Percentiles rank a stretch among this genome's conserved stretches.
These are phyloP conservation scores for Cymbopogon flexuosus DNA, from an alignment of 202 grass and related monocot genomes.

Conservation along the genomic window DNA sequence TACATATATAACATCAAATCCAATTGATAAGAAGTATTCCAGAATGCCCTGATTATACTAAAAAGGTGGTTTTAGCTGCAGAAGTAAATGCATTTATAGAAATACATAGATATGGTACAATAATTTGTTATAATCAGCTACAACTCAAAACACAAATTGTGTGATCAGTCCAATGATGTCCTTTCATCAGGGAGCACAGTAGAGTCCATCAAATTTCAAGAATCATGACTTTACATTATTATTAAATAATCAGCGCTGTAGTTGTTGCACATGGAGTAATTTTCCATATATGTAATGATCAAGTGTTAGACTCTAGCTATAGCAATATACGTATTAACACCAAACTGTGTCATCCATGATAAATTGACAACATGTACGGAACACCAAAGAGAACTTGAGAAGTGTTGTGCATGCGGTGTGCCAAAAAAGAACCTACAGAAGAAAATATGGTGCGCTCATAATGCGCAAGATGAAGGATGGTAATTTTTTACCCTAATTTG, in stretches of 20 bases:
- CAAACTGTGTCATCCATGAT: neutral
- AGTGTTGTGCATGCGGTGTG: neutral
- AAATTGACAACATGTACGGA: conserved; percentile 7
- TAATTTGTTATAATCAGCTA: neutral
- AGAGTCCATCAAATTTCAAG: conserved; percentile 6
- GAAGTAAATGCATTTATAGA: conserved; percentile 16
- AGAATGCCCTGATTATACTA: conserved; percentile 7
- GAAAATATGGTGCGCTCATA: conserved; percentile 13
- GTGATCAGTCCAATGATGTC: conserved; percentile 1
- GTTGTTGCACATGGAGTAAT: neutral
- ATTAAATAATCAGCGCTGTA: conserved; percentile 16
- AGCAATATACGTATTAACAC: too few species aligned
- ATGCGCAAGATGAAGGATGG: neutral
- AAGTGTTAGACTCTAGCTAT: neutral
- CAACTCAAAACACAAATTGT: neutral
- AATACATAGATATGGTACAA: neutral
- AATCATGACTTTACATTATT: neutral
- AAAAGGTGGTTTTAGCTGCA: conserved; percentile 1
- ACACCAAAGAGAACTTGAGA: conserved; percentile 10
- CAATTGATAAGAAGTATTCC: conserved; percentile 20
- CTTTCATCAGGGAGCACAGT: neutral
- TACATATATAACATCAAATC: neutral
- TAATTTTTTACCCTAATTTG: conserved; percentile 46
- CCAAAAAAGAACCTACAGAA: conserved; percentile 5
- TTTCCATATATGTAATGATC: neutral